Evolutionary conservation across 75 land plant genomes (phyloP).

Genomic region (Isoetes taiwanensis): DNA sequence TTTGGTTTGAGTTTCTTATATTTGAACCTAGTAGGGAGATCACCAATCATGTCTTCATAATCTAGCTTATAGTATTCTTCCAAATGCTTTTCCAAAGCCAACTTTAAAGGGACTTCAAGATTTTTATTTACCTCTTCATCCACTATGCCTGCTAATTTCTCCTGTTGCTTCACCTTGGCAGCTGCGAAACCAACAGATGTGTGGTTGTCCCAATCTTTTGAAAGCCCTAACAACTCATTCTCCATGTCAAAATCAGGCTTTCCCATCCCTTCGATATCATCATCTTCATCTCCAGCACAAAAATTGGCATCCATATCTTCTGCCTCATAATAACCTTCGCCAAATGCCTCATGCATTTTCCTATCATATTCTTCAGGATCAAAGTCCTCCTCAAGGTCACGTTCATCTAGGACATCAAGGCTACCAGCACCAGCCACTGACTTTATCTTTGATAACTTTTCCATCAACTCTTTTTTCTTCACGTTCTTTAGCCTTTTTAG

Average conservation of each 20-base stretch:
- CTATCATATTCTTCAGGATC: conserved; percentile 84
- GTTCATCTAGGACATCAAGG: conserved; percentile 13
- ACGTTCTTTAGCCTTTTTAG: conserved; percentile 84
- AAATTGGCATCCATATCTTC: conserved; percentile 69
- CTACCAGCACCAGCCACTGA: conserved; percentile 47
- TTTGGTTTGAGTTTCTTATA: conserved; percentile 50
- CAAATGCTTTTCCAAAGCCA: conserved; percentile 39
- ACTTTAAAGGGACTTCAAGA: conserved; percentile 38
- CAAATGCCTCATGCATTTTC: conserved; percentile 74
- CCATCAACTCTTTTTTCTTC: conserved; percentile 81
- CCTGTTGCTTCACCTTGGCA: conserved; percentile 30
- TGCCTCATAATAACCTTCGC: conserved; percentile 54
- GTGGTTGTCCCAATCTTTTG: conserved; percentile 48
- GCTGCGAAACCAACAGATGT: conserved; percentile 17
- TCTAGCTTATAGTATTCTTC: conserved; percentile 86
- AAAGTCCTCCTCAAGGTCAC: conserved; percentile 84
- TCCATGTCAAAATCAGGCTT: conserved; percentile 91
- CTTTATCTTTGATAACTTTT: conserved; percentile 62
- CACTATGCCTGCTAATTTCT: too few species aligned
- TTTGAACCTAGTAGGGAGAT: conserved; percentile 81
- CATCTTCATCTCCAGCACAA: conserved; percentile 22
- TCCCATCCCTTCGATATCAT: conserved; percentile 26
- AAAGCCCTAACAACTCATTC: conserved; percentile 71
- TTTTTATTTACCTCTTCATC: too few species aligned
- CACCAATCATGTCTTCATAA: conserved; percentile 84